Conservation (phyloP, 768 basidiomycete genomes). For the Suillus subalutaceus region DNA sequence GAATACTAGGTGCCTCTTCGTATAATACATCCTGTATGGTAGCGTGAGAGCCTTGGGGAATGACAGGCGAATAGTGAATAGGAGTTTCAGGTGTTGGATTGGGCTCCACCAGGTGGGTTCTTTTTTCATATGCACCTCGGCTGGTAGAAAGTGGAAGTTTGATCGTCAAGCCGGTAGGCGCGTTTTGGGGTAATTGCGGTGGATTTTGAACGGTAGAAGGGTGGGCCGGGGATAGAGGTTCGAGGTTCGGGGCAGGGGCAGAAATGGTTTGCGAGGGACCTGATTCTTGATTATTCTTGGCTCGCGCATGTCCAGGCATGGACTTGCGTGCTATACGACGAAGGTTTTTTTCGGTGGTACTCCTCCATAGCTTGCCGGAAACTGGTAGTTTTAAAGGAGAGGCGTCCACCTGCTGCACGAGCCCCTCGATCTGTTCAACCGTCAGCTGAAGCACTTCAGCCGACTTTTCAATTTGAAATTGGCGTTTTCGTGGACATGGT, state of each 20-base stretch:
- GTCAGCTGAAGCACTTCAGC: slow-evolving; percentile 8
- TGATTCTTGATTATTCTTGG: not conserved
- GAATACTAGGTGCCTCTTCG: not conserved
- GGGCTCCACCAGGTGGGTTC: not conserved
- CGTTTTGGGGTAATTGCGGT: not conserved
- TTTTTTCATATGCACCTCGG: not conserved
- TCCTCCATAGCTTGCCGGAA: not conserved
- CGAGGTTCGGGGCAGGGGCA: not conserved
- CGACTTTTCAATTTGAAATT: slow-evolving; percentile 12
- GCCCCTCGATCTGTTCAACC: slow-evolving; percentile 1
- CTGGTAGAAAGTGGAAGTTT: not conserved
- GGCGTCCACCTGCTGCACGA: slow-evolving; percentile 1
- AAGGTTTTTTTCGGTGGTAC: slow-evolving; percentile 1
- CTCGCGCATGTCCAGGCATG: not conserved
- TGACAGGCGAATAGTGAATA: not conserved
- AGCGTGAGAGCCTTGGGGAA: not conserved
- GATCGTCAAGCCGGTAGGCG: not conserved
- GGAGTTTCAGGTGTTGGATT: not conserved
- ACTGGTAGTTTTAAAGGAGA: not conserved
- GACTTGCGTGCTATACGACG: slow-evolving; percentile 2
- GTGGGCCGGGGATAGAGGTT: not conserved
- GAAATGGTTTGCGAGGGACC: not conserved
- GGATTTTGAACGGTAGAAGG: not conserved
- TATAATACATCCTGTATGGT: not conserved
- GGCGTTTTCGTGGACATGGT: slow-evolving; percentile 9